Evolutionary conservation across 257 asterid genomes (phyloP).

Genomic region (Solanum chaucha): DNA sequence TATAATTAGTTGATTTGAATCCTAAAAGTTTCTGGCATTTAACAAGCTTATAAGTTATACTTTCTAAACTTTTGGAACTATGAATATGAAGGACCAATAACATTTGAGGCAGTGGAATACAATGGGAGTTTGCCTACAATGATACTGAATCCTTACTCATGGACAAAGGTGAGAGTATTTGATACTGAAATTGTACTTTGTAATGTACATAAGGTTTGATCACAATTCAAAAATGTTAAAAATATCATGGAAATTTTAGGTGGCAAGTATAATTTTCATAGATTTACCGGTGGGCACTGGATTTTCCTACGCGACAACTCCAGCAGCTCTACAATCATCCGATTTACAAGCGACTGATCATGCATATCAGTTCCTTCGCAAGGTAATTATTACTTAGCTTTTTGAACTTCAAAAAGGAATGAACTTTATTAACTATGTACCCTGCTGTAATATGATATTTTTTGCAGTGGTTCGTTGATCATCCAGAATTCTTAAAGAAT

Average conservation of each 20-base stretch:
- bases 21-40: neutral
- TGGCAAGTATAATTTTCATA: conserved; percentile 1
- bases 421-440: no score
- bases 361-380: no score
- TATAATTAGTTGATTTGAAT: neutral
- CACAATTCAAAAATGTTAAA: neutral
- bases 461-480: no score
- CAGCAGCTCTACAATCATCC: no score
- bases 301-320: neutral
- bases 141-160: neutral
- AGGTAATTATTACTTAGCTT: no score
- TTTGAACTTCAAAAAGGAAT: no score
- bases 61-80: neutral
- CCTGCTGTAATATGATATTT: no score
- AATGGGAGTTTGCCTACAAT: conserved; percentile 8
- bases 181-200: neutral
- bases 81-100: neutral
- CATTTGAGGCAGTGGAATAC: neutral
- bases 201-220: neutral
- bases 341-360: no score
- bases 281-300: neutral
- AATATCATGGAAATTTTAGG: neutral
- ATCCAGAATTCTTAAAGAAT: no score
- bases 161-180: conserved; percentile 1
- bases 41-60: neutral